Conservation (phyloP, 2,329 filamentous ascomycete genomes). For the Teratosphaeria pseudoeucalypti region DNA sequence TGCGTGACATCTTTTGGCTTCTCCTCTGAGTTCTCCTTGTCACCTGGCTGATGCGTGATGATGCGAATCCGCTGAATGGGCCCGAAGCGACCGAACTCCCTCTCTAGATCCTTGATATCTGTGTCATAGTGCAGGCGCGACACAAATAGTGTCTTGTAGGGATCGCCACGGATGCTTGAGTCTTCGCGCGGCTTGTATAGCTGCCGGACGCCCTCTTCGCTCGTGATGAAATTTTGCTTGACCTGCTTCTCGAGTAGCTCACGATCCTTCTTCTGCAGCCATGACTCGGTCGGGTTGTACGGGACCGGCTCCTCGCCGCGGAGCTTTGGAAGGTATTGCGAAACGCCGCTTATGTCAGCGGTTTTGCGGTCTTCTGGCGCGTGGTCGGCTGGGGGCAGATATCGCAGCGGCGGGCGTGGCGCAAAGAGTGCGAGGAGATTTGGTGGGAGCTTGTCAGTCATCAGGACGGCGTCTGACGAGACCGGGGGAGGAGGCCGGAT, state of each 20-base stretch:
- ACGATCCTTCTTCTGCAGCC: constrained; percentile 78
- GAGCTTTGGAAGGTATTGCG: constrained; percentile 61
- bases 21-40: constrained; percentile 19
- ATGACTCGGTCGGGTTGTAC: constrained; percentile 80
- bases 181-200: constrained; percentile 75
- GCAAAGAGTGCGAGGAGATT: constrained; percentile 91
- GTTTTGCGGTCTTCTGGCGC: constrained; percentile 75
- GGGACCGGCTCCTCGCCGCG: constrained; percentile 46
- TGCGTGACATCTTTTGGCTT: constrained; percentile 1
- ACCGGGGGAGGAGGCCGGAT: background rate
- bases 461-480: constrained; percentile 33
- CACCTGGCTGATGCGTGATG: background rate
- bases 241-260: constrained; percentile 71
- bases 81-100: constrained; percentile 87
- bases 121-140: constrained; percentile 82
- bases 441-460: constrained; percentile 94
- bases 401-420: constrained; percentile 82
- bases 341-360: constrained; percentile 61
- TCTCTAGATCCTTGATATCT: constrained; percentile 79
- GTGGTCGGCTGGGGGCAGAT: constrained; percentile 72
- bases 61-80: constrained; percentile 76
- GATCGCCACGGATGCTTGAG: constrained; percentile 79
- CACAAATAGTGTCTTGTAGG: constrained; percentile 91
- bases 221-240: constrained; percentile 51
- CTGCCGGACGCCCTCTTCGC: constrained; percentile 48